phyloP scores from a whole-genome alignment of 306 rosid genomes.

The Arachis hypogaea region DNA sequence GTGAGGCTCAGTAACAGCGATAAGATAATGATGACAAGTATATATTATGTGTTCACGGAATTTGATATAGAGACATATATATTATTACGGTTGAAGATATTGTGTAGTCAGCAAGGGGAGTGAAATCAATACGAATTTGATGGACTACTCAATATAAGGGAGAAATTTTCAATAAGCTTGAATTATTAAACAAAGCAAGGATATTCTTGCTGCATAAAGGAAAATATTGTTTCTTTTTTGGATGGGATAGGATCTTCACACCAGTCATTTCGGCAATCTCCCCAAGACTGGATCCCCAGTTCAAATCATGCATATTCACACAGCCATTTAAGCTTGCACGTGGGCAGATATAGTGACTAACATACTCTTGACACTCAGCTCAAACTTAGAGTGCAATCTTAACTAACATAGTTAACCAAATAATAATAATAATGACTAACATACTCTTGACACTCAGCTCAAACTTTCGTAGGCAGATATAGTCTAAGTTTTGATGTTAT shows the following conservation, averaged over 20 bases:
- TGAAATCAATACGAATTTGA: conserved; percentile 11
- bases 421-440: no score
- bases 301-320: conserved; percentile 91
- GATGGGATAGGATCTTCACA: conserved; percentile 3
- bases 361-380: no score
- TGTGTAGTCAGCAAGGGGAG: conserved; percentile 9
- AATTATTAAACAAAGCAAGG: conserved; percentile 16
- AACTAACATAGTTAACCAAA: no score
- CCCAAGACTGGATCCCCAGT: conserved; percentile 67
- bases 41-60: conserved; percentile 34
- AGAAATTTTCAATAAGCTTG: not conserved
- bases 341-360: not conserved
- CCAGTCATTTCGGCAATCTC: conserved; percentile 47
- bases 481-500: no score
- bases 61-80: conserved; percentile 13
- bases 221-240: conserved; percentile 26
- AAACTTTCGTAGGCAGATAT: no score
- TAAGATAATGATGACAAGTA: conserved; percentile 48
- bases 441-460: no score
- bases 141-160: conserved; percentile 5
- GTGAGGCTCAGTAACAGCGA: conserved; percentile 46
- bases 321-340: conserved; percentile 99
- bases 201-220: conserved; percentile 25
- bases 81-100: not conserved
- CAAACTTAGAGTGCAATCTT: no score